Evolutionary conservation across 192 early-diverging fungal species (phyloP).

Genomic region (Linnemannia exigua): DNA sequence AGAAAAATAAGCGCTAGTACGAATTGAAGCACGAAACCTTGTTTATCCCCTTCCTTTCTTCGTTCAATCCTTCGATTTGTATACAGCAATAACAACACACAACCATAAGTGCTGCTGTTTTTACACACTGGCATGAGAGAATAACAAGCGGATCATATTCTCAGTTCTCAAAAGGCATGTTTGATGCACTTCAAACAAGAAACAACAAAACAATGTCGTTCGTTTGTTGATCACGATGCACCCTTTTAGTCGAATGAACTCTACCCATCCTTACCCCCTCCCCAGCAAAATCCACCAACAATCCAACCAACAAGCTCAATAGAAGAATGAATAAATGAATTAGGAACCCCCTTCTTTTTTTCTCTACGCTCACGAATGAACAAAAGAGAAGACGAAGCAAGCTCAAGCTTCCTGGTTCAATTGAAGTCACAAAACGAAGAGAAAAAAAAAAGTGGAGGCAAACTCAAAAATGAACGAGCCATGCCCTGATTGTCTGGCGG

Average conservation of each 20-base stretch:
- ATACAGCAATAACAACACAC: not conserved
- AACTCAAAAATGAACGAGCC: not conserved
- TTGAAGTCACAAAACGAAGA: not conserved
- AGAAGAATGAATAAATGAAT: no score
- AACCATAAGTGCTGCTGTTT: not conserved
- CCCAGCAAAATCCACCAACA: no score
- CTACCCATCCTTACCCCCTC: no score
- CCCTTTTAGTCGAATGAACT: no score
- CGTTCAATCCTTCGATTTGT: not conserved
- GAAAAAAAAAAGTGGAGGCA: not conserved
- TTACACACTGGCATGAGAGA: not conserved
- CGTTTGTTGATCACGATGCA: no score
- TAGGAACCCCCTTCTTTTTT: no score
- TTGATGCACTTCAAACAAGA: no score
- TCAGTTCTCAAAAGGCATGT: no score
- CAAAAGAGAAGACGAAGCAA: not conserved
- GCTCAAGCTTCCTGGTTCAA: no score
- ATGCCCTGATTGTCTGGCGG: not conserved
- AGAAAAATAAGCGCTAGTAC: not conserved
- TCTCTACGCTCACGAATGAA: not conserved
- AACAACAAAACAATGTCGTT: no score
- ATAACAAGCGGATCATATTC: not conserved
- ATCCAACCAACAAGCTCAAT: no score
- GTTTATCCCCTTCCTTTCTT: not conserved
- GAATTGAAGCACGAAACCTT: slow-evolving; percentile 7